Conservation (phyloP, 768 basidiomycete species). For the Lactarius sp. region DNA sequence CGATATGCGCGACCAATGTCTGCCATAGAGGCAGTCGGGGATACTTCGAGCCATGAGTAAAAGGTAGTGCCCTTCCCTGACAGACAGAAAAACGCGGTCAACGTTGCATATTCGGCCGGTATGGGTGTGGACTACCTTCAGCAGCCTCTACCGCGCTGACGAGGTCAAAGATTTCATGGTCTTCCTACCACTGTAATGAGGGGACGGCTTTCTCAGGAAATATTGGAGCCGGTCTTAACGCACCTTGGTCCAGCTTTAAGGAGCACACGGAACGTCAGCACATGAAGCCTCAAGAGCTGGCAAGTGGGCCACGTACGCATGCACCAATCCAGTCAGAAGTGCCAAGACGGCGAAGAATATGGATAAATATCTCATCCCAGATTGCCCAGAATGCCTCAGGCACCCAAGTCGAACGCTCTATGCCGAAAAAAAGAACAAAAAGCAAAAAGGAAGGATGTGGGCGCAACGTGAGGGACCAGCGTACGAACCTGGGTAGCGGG, state of each 20-base stretch:
- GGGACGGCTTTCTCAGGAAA: neutral
- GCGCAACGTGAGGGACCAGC: neutral
- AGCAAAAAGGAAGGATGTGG: neutral
- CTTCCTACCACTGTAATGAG: constrained; percentile 49
- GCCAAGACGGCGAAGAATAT: constrained; percentile 48
- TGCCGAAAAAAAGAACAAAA: constrained; percentile 17
- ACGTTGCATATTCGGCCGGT: neutral
- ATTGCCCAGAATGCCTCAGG: neutral
- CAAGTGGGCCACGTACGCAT: constrained; percentile 48
- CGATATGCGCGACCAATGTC: constrained; percentile 90
- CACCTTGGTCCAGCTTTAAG: constrained; percentile 67
- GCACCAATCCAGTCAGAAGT: constrained; percentile 46
- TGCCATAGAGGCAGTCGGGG: constrained; percentile 61
- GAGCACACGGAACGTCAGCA: constrained; percentile 7
- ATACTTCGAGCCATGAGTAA: constrained; percentile 88
- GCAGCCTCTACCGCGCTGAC: constrained; percentile 73
- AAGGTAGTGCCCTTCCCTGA: constrained; percentile 86
- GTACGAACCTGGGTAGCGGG: neutral
- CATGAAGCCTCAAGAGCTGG: neutral
- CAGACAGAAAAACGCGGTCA: neutral
- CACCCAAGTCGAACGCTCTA: neutral
- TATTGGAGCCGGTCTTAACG: neutral
- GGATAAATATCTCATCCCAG: constrained; percentile 48
- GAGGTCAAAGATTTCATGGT: constrained; percentile 95
- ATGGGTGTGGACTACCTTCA: constrained; percentile 51